phyloP scores from a whole-genome alignment of 2,329 filamentous ascomycete genomes.

The Hypomyces perniciosus region DNA sequence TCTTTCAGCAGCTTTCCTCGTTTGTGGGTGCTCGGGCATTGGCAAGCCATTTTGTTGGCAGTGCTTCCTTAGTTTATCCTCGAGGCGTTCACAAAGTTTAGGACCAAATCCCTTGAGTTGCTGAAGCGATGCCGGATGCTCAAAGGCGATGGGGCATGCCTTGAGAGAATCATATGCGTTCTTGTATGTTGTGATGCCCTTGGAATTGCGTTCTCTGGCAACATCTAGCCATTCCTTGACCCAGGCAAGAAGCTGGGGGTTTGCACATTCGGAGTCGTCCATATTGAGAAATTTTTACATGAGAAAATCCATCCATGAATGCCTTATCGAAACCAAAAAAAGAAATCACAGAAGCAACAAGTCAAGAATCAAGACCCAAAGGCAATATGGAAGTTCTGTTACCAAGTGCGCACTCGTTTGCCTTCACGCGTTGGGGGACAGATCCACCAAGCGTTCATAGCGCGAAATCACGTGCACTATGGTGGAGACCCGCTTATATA shows the following conservation, averaged over 20 bases:
- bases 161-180: constrained; percentile 73
- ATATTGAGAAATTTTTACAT: neutral
- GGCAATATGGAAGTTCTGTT: too few species aligned
- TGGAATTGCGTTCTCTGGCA: constrained; percentile 62
- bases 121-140: constrained; percentile 67
- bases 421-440: too few species aligned
- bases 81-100: constrained; percentile 64
- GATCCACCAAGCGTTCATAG: too few species aligned
- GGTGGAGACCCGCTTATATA: too few species aligned
- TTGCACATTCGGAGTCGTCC: constrained; percentile 46
- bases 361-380: too few species aligned
- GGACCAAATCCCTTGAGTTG: constrained; percentile 69
- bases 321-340: too few species aligned
- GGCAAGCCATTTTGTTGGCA: constrained; percentile 62
- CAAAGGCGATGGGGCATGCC: constrained; percentile 63
- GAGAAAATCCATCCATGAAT: neutral
- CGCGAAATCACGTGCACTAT: too few species aligned
- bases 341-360: too few species aligned
- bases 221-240: constrained; percentile 72
- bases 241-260: constrained; percentile 66
- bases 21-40: constrained; percentile 55
- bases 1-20: constrained; percentile 33
- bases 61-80: constrained; percentile 52
- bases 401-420: too few species aligned
- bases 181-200: constrained; percentile 65